Evolutionary conservation across 2,329 filamentous ascomycete species (phyloP), one percentile per base, ranked within the genome.

Genomic region (Mollisia scopiformis): DNA sequence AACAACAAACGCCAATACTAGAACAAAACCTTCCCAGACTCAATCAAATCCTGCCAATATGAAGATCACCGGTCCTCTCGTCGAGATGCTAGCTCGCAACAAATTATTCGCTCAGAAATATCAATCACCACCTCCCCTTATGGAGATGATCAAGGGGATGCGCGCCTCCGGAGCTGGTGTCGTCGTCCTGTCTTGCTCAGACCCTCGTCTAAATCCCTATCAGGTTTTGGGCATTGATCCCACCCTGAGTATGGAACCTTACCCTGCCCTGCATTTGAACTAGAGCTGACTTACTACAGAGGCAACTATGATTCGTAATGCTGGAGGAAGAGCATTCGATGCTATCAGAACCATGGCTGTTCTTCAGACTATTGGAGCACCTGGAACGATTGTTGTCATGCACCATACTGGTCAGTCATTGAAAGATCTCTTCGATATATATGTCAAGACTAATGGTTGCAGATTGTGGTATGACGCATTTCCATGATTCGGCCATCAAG

Each of bases 381-480:
- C 63, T 10, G 58, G 59, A 19, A 66, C 63, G 1, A 68, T 67
- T 30, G 63, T 66, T 19, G 61, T 68, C 2, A 68, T 68, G 63
- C 66, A 68, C 46, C 65, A 68, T 23, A 68, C 64, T 27, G 66
- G 65, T 67, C 59, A 19, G 33, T 47, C 27, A n/a, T 28, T 11
- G 6, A 25, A 33, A 23, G 13, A 6, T 23, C n/a, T 23, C 31
- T 31, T 13, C 37, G 16, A n/a, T 25, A 49, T 14, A 6, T 23
- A 25, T 11, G n/a, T 6, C 47, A n/a, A 56, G 37, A 47, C 31
- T 57, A n/a, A 60, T 2, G 6, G 11, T 19, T 21, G 13, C 25
- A 65, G 66, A 68, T 35, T 68, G 65, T 28, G 66, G 65, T 16
- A 62, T 67, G 60, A 62, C 63, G 6, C 66, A 67, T 50, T 63